A percentile compares a stretch with the other conserved stretches of the same genome.
These are phyloP conservation scores for Daldinia grandis DNA, from an alignment of 495 filamentous ascomycete genomes.

Conservation along the genomic window DNA sequence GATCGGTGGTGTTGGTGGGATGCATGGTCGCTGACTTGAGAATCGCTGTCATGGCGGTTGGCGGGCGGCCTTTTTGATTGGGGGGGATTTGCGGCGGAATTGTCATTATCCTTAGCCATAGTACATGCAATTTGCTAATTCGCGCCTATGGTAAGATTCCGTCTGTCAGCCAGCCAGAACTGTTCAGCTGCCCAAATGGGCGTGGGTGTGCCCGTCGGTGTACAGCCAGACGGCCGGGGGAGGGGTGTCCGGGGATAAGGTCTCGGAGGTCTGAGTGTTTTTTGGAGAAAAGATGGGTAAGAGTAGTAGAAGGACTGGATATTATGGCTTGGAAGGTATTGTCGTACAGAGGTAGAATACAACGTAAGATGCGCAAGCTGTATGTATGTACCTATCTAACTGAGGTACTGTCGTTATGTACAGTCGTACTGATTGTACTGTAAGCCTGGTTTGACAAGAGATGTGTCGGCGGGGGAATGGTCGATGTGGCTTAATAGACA, in stretches of 20 bases:
- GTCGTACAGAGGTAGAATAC: slow-evolving; percentile 25
- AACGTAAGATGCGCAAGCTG: not conserved
- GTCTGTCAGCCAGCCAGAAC: slow-evolving; percentile 36
- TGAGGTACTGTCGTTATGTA: not conserved
- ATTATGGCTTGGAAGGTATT: slow-evolving; percentile 27
- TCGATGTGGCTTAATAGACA: slow-evolving; percentile 36
- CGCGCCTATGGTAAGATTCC: slow-evolving; percentile 29
- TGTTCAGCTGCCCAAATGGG: slow-evolving; percentile 37
- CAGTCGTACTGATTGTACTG: slow-evolving; percentile 13
- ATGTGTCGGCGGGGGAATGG: slow-evolving; percentile 36
- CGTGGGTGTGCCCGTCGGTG: slow-evolving; percentile 33
- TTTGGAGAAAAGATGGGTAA: slow-evolving; percentile 26
- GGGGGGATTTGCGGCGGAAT: slow-evolving; percentile 43
- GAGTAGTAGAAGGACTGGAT: slow-evolving; percentile 14
- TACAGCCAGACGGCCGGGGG: slow-evolving; percentile 31
- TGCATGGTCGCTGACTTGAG: slow-evolving; percentile 45
- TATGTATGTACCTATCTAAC: not conserved
- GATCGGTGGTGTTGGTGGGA: slow-evolving; percentile 48
- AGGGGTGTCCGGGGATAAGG: slow-evolving; percentile 38
- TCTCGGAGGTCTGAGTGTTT: slow-evolving; percentile 23
- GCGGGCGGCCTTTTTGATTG: slow-evolving; percentile 59
- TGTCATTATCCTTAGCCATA: slow-evolving; percentile 40
- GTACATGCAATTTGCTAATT: slow-evolving; percentile 26
- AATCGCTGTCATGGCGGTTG: slow-evolving; percentile 50
- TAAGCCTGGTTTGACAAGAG: slow-evolving; percentile 23